These are phyloP conservation scores for Candolleomyces eurysporus DNA, from an alignment of 768 basidiomycete genomes.

Conservation along the genomic window DNA sequence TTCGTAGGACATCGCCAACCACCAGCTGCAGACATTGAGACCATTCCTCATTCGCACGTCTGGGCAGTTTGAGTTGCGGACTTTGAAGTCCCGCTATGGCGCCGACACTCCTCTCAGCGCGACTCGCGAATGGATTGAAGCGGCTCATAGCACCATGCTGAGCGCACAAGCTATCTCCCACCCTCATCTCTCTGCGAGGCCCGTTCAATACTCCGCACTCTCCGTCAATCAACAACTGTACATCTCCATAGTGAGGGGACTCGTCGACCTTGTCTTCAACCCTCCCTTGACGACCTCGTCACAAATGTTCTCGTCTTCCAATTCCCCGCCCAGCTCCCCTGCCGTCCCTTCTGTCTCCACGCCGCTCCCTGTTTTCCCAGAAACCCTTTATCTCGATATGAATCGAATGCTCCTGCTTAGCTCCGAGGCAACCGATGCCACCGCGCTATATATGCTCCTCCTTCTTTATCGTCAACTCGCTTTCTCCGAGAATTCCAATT, in stretches of 20 bases:
- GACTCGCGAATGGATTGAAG: constrained; percentile 65
- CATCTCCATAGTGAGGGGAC: constrained; percentile 53
- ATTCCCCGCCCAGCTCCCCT: constrained; percentile 19
- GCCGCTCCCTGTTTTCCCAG: constrained; percentile 41
- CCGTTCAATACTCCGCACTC: constrained; percentile 43
- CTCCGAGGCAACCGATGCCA: constrained; percentile 72
- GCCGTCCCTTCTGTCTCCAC: constrained; percentile 13
- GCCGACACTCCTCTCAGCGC: constrained; percentile 43
- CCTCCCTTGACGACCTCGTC: constrained; percentile 32
- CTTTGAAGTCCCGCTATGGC: constrained; percentile 63
- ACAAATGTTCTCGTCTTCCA: constrained; percentile 30
- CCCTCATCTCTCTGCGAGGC: constrained; percentile 39
- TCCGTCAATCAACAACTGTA: constrained; percentile 56
- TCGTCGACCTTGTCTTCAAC: constrained; percentile 66
- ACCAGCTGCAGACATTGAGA: constrained; percentile 89
- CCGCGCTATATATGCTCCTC: constrained; percentile 76
- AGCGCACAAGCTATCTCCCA: constrained; percentile 41
- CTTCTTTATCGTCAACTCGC: constrained; percentile 78
- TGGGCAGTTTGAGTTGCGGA: constrained; percentile 74
- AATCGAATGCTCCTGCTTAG: constrained; percentile 63
- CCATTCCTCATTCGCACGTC: constrained; percentile 85
- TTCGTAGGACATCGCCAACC: constrained; percentile 89
- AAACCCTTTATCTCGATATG: constrained; percentile 80
- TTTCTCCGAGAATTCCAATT: constrained; percentile 42
- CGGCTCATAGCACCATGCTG: constrained; percentile 45